Percentiles rank a stretch among this genome's conserved stretches.
These are phyloP conservation scores for Medicago ruthenica DNA, from an alignment of 306 rosid genomes.

Conservation along the genomic window DNA sequence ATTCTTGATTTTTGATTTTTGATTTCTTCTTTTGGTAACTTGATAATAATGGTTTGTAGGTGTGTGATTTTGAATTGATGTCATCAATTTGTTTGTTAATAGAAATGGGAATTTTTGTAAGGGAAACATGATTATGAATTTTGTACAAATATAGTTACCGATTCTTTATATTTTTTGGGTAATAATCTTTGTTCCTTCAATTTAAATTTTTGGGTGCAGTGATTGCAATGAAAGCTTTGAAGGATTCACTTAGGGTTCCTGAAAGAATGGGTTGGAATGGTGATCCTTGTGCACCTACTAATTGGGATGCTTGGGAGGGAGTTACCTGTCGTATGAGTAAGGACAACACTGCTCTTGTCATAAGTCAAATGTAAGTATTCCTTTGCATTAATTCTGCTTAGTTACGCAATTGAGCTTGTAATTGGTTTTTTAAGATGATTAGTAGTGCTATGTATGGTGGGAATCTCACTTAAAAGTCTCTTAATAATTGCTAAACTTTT, in stretches of 20 bases:
- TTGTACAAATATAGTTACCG: constrained; percentile 27
- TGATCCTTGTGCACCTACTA: constrained; percentile 98
- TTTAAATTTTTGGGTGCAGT: constrained; percentile 51
- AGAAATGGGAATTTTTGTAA: constrained; percentile 16
- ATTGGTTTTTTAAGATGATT: constrained; percentile 29
- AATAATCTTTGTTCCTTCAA: neutral
- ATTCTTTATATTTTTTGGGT: constrained; percentile 22
- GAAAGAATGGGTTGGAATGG: constrained; percentile 99
- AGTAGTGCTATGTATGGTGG: neutral
- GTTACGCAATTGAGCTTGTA: constrained; percentile 30
- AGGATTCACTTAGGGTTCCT: constrained; percentile 81
- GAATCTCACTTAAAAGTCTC: constrained; percentile 31
- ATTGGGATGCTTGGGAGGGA: constrained; percentile 99
- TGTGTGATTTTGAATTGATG: constrained; percentile 31
- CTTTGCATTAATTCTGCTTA: constrained; percentile 30
- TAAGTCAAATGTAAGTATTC: constrained; percentile 82
- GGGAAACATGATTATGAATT: constrained; percentile 5
- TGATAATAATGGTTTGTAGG: constrained; percentile 13
- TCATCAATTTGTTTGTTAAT: constrained; percentile 3
- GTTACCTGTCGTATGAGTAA: constrained; percentile 78
- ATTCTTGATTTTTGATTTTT: constrained; percentile 5
- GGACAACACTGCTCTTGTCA: constrained; percentile 62
- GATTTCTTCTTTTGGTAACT: constrained; percentile 34
- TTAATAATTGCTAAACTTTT: constrained; percentile 32
- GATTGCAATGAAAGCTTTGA: constrained; percentile 84